These are phyloP conservation scores for Chlorella sp. DNA, from an alignment of 139 green algal genomes.

Conservation along the genomic window DNA sequence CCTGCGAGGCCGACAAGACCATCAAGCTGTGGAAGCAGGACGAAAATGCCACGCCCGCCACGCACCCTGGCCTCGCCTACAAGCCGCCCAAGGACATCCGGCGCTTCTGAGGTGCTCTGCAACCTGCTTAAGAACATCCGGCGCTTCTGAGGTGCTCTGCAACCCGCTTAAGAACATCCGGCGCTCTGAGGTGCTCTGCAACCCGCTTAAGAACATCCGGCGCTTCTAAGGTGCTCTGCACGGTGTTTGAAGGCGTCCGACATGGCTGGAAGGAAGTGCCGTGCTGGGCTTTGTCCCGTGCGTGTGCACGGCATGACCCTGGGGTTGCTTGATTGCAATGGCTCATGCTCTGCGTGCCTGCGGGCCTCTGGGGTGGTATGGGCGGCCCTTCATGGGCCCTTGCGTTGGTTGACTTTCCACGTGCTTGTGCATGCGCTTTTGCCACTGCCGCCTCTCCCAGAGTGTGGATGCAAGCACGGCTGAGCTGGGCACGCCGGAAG, in stretches of 20 bases:
- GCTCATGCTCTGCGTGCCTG: too few species aligned
- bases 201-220: conserved; percentile 59
- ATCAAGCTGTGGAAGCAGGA: conserved; percentile 98
- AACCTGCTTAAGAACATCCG: conserved; percentile 58
- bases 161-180: conserved; percentile 59
- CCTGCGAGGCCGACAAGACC: conserved; percentile 86
- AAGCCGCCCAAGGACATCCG: conserved; percentile 60
- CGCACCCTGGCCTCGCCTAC: conserved; percentile 80
- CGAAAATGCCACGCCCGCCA: conserved; percentile 75
- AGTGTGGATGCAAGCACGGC: too few species aligned
- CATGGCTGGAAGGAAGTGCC: too few species aligned
- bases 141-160: conserved; percentile 59
- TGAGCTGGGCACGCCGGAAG: too few species aligned
- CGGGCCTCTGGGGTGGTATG: too few species aligned
- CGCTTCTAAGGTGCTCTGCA: conserved; percentile 58
- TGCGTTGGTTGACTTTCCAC: too few species aligned
- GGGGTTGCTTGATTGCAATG: too few species aligned
- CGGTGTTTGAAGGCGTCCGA: conserved; percentile 57
- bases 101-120: conserved; percentile 59
- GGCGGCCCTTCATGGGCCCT: too few species aligned
- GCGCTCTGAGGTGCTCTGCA: conserved; percentile 57
- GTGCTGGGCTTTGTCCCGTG: too few species aligned
- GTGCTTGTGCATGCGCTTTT: too few species aligned
- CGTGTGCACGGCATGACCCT: too few species aligned
- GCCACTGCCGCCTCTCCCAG: too few species aligned